Evolutionary conservation across 2,329 filamentous ascomycete genomes (phyloP).

Genomic region (Trematosphaeria pertusa): DNA sequence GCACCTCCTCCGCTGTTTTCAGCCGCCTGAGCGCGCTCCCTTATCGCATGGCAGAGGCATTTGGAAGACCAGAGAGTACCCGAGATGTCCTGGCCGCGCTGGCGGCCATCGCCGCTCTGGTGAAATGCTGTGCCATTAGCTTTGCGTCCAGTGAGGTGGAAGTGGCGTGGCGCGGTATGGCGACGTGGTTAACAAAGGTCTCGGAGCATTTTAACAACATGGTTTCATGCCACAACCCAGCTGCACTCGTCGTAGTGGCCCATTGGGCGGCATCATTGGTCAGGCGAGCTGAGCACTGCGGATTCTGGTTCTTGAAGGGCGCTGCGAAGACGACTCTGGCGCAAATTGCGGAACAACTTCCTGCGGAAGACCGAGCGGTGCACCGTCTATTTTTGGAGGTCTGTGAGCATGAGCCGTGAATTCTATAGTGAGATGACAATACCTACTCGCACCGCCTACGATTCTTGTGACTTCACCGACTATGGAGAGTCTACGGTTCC

Average conservation of each 20-base stretch:
- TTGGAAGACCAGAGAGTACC: constrained; percentile 19
- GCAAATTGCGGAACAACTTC: not conserved
- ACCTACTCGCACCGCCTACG: no score
- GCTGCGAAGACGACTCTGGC: not conserved
- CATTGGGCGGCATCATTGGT: constrained; percentile 31
- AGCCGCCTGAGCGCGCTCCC: constrained; percentile 22
- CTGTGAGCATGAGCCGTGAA: no score
- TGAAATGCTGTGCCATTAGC: constrained; percentile 23
- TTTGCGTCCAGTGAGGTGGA: constrained; percentile 17
- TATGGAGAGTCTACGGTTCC: no score
- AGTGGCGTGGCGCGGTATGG: constrained; percentile 21
- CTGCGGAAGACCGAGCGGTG: no score
- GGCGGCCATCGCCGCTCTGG: constrained; percentile 26
- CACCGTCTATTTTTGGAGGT: no score
- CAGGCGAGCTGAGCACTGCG: constrained; percentile 19
- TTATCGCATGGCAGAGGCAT: constrained; percentile 21
- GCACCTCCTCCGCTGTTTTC: constrained; percentile 9
- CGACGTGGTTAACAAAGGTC: constrained; percentile 28
- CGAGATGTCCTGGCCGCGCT: constrained; percentile 27
- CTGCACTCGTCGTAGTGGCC: constrained; percentile 32
- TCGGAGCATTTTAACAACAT: constrained; percentile 26
- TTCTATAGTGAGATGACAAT: no score
- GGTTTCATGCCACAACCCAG: constrained; percentile 16
- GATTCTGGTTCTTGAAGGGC: constrained; percentile 28
- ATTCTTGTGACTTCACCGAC: no score